Conservation (phyloP, 2,329 filamentous ascomycete genomes). For the Lecanoromycetidae sp. region DNA sequence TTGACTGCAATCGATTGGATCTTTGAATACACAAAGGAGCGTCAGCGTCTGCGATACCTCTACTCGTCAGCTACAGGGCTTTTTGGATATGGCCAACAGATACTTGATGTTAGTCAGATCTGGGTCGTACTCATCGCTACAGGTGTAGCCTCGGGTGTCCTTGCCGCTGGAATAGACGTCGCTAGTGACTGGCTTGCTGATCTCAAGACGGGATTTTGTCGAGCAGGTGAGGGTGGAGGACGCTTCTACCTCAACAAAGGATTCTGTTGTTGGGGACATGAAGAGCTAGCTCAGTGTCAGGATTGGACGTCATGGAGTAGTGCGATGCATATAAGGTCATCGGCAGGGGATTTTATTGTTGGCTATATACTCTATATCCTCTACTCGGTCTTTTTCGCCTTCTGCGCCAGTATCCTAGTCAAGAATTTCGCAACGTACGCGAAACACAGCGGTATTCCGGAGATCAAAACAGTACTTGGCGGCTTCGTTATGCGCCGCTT, state of each 20-base stretch:
- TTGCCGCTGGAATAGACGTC: slow-evolving; percentile 83
- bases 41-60: slow-evolving; percentile 71
- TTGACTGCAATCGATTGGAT: slow-evolving; percentile 99
- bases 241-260: slow-evolving; percentile 80
- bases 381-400: slow-evolving; percentile 70
- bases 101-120: slow-evolving; percentile 77
- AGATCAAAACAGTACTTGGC: slow-evolving; percentile 92
- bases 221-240: slow-evolving; percentile 62
- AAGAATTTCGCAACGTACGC: slow-evolving; percentile 76
- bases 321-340: slow-evolving; percentile 54
- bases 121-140: slow-evolving; percentile 83
- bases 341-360: slow-evolving; percentile 62
- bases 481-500: slow-evolving; percentile 87
- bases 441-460: slow-evolving; percentile 89
- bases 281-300: slow-evolving; percentile 65
- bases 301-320: slow-evolving; percentile 82
- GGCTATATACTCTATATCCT: slow-evolving; percentile 78
- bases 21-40: slow-evolving; percentile 94
- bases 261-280: slow-evolving; percentile 90
- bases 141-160: slow-evolving; percentile 66
- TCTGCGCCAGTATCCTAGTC: slow-evolving; percentile 65
- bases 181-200: slow-evolving; percentile 89
- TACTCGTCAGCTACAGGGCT: slow-evolving; percentile 57
- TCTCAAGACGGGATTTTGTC: slow-evolving; percentile 80
- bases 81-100: slow-evolving; percentile 57